Base-by-base conservation (phyloP, 164 flowering plant genomes). In the Protea cynaroides region DNA sequence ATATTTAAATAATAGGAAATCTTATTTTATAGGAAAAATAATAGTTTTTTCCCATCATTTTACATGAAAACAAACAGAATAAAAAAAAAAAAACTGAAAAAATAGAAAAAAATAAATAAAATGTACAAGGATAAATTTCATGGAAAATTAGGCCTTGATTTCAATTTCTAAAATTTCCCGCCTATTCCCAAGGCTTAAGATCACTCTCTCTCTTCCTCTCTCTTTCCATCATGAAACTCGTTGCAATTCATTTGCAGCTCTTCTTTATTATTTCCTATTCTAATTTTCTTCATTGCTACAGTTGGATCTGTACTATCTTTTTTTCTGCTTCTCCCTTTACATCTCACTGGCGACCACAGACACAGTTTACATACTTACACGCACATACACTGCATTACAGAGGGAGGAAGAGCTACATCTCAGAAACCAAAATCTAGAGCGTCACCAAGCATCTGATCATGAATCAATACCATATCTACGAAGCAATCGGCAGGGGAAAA, bases 381-480 rank as follows among this genome's bases (percentile, higher is more conserved):
- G n/a, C 49, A 44, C 11, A 4, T 44, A 1, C 49, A 44, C 49
- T 29, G 5, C 2, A 29, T 29, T 5, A 29, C 4, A 29, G 34
- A 29, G 34, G 34, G 34, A 29, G 34, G 34, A 5, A 29, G 34
- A 29, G 34, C 34, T 29, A 29, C 34, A 5, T 11, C 49, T 15
- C 49, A 44, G 49, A 44, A 44, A 4, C 17, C 49, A 44, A 5
- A 8, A 7, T 15, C 49, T 44, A 44, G 17, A 44, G 7, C 15
- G 49, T 11, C 11, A 44, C 8, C 11, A 3, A 15, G 49, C 11
- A 49, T 40, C 15, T 18, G 12, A 55, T 47, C 58, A 92, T 92
- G 97, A 85, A 92, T 61, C 86, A 88, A 38, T 92, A 82, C 76
- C 98, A 92, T 75, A 78, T 92, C 61, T 88, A 85, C 73, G 87